Evolutionary conservation across 179 eudicot genomes (phyloP).

Genomic region (Heliamphora pulchella): DNA sequence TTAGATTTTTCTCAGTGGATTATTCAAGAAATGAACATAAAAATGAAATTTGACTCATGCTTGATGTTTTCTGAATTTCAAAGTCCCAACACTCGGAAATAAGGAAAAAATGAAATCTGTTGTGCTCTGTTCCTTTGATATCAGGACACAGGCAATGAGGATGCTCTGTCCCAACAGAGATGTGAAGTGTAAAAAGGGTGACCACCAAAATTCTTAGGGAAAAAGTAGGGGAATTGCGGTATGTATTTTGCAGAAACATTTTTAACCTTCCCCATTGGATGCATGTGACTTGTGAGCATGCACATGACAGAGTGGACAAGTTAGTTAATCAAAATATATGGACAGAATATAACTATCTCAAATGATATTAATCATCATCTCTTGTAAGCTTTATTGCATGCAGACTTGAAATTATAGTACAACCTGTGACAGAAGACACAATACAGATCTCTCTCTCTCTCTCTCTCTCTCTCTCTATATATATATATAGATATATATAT

Average conservation of each 20-base stretch:
- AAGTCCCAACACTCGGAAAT: background rate
- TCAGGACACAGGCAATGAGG: too few relatives aligned
- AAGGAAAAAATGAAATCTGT: background rate
- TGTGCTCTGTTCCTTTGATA: background rate
- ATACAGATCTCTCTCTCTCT: too few relatives aligned
- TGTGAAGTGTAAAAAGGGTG: background rate
- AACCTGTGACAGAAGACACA: background rate
- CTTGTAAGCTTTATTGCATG: background rate
- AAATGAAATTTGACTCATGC: background rate
- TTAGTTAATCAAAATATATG: background rate
- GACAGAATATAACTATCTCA: background rate
- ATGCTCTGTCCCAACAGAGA: background rate
- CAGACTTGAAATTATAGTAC: background rate
- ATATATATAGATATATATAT: too few relatives aligned
- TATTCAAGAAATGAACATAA: slow-evolving; percentile 6
- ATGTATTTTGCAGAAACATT: background rate
- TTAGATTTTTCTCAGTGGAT: background rate
- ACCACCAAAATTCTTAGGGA: background rate
- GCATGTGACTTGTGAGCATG: background rate
- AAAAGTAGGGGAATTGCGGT: background rate
- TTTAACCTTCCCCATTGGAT: background rate
- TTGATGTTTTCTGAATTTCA: background rate
- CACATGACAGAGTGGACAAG: background rate
- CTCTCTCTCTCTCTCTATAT: too few relatives aligned
- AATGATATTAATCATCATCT: background rate